Conservation (phyloP, 352 stramenopile genomes). For the Globisporangium heterothallicum region DNA sequence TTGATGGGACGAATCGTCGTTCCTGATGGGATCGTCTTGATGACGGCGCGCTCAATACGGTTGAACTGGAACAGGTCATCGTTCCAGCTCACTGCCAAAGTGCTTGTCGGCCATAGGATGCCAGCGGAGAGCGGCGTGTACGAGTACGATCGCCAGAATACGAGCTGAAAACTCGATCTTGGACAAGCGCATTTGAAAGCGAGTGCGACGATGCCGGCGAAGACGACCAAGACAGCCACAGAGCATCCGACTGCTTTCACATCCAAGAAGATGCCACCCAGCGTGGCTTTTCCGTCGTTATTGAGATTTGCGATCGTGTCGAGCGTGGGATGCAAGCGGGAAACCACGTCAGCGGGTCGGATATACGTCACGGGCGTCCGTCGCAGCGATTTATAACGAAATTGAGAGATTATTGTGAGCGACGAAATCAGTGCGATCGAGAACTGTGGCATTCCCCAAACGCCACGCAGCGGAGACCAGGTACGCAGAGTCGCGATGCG, state of each 20-base stretch:
- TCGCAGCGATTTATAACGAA: slow-evolving; percentile 5
- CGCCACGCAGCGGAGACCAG: slow-evolving; percentile 12
- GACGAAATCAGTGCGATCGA: slow-evolving; percentile 18
- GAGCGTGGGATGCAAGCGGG: slow-evolving; percentile 1
- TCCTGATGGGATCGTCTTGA: background rate
- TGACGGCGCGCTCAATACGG: background rate
- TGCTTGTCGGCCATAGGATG: background rate
- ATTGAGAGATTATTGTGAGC: slow-evolving; percentile 12
- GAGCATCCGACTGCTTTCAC: slow-evolving; percentile 5
- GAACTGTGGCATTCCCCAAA: slow-evolving; percentile 20
- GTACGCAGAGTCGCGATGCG: slow-evolving; percentile 2
- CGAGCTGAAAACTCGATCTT: background rate
- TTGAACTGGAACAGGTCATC: slow-evolving; percentile 6
- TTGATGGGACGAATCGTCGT: too few relatives aligned
- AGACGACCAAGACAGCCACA: background rate
- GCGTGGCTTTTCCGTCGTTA: background rate
- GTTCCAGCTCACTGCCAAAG: slow-evolving; percentile 10
- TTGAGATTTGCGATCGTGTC: slow-evolving; percentile 1
- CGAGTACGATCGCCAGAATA: slow-evolving; percentile 10
- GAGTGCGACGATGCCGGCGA: background rate
- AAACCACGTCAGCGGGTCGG: background rate
- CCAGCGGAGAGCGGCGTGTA: background rate
- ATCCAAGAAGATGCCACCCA: slow-evolving; percentile 7
- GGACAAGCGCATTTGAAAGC: background rate
- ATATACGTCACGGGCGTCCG: background rate